Evolutionary conservation across 495 filamentous ascomycete genomes (phyloP), one percentile per base, ranked within the genome.

Genomic region (Penicillium salamii): DNA sequence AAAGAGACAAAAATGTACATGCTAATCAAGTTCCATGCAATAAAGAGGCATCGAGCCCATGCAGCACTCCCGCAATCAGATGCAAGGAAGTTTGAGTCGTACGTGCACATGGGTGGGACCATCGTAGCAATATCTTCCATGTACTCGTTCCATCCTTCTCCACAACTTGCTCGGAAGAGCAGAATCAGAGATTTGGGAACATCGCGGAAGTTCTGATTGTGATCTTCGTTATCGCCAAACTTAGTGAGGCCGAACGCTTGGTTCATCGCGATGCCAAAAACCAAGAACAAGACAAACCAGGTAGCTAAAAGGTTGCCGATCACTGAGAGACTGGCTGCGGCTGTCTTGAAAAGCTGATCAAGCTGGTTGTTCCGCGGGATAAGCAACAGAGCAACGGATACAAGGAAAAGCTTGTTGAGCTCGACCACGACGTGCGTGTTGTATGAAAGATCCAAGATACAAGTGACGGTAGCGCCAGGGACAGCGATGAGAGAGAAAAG

Each of bases 1-100:
- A 99, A 77, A 62, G 88, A 96, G 58, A 97, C 91, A 58, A 99
- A 99, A 67, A 99, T 93, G 70, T 97, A 99, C 93, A 99, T 97
- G 86, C 92, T 97, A 64, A 97, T 79, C 58, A 99, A 90, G 72
- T 99, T 99, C 93, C 93, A 99, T 9, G 87, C 79, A 49, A 97
- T 89, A 74, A 99, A 97, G 26, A 99, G 75, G 36, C 79, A 78
- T 28, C 89, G 79, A 13, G 93, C 91, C 88, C 93, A 97, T 35
- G 81, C 78, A 19, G 79, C 78, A 66, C 93, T 92, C 28, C 93
- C 93, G 61, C 93, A 99, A 72, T 97, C 95, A 58, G 88, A 88
- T n/a, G 88, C 68, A 51, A 89, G 87, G 62, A 92, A 95, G 14
- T 76, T 75, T 4, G 62, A 43, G 13, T 75, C 77, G 6, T 79